Evolutionary conservation across 116 monocot species (phyloP).

Genomic region (Trichopus zeylanicus): DNA sequence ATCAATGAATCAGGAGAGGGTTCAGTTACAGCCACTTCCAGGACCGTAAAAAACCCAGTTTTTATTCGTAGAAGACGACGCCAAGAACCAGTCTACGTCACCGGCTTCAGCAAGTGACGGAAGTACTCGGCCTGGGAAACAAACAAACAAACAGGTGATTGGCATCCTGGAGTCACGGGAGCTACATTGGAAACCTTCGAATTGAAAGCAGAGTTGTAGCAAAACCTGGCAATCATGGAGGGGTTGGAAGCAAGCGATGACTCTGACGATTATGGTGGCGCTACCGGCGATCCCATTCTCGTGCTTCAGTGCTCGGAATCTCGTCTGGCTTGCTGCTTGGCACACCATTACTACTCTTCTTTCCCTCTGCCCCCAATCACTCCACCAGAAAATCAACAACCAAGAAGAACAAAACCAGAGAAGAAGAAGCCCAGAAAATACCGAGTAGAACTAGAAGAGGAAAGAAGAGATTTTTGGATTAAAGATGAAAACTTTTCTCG

Average conservation of each 20-base stretch:
- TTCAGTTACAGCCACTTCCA: too few species aligned
- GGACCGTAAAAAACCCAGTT: not conserved
- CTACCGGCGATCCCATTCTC: constrained; percentile 63
- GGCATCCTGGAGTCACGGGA: too few species aligned
- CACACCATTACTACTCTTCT: constrained; percentile 69
- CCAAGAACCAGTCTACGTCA: constrained; percentile 48
- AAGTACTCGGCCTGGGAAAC: constrained; percentile 72
- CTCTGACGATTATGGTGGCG: constrained; percentile 54
- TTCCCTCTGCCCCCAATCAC: not conserved
- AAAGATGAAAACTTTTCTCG: too few species aligned
- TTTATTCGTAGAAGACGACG: constrained; percentile 6
- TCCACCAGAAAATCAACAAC: not conserved
- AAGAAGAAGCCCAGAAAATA: not conserved
- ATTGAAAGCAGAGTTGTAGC: too few species aligned
- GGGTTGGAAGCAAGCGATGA: constrained; percentile 51
- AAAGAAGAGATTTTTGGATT: too few species aligned
- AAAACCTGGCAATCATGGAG: constrained; percentile 31
- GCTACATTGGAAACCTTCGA: too few species aligned
- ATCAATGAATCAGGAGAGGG: too few species aligned
- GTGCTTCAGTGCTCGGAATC: constrained; percentile 81
- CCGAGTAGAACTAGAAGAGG: not conserved
- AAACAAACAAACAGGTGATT: not conserved
- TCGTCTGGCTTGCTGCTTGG: constrained; percentile 68
- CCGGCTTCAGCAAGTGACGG: constrained; percentile 68
- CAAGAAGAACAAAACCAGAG: not conserved